Conservation (phyloP, 2,329 filamentous ascomycete genomes). For the Fusarium goolgardi region DNA sequence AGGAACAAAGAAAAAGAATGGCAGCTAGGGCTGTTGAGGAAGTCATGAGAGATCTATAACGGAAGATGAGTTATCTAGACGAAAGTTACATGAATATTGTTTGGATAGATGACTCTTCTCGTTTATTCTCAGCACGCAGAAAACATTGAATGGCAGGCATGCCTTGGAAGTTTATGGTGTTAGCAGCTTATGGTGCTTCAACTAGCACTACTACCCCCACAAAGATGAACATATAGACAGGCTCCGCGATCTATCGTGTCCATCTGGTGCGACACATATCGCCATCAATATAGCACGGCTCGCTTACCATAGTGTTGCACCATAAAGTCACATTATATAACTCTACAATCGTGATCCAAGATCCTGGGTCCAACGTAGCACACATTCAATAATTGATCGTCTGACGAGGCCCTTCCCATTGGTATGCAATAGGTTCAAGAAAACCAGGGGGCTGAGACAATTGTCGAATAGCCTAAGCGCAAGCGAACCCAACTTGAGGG, state of each 20-base stretch:
- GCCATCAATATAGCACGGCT: conserved; percentile 8
- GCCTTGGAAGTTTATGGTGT: neutral
- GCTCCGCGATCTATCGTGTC: conserved; percentile 14
- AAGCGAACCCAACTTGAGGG: neutral
- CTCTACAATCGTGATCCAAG: conserved; percentile 24
- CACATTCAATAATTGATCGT: conserved; percentile 11
- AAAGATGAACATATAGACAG: conserved; percentile 5
- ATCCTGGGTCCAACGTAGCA: conserved; percentile 8
- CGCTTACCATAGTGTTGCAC: conserved; percentile 30
- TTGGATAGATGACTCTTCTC: neutral
- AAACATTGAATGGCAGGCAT: neutral
- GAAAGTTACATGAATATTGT: neutral
- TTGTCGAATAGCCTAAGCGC: neutral
- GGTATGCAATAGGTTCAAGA: neutral
- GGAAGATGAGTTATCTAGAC: neutral
- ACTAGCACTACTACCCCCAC: neutral
- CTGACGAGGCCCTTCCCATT: conserved; percentile 10
- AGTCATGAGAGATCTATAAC: conserved; percentile 69
- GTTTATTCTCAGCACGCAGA: neutral
- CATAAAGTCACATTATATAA: conserved; percentile 29
- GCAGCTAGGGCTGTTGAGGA: conserved; percentile 71
- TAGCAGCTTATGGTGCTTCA: neutral
- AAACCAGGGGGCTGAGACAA: conserved; percentile 8
- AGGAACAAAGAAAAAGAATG: conserved; percentile 69
- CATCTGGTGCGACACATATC: neutral